Evolutionary conservation across 148 eudicot genomes (phyloP).

Genomic region (Linanthus parryae): DNA sequence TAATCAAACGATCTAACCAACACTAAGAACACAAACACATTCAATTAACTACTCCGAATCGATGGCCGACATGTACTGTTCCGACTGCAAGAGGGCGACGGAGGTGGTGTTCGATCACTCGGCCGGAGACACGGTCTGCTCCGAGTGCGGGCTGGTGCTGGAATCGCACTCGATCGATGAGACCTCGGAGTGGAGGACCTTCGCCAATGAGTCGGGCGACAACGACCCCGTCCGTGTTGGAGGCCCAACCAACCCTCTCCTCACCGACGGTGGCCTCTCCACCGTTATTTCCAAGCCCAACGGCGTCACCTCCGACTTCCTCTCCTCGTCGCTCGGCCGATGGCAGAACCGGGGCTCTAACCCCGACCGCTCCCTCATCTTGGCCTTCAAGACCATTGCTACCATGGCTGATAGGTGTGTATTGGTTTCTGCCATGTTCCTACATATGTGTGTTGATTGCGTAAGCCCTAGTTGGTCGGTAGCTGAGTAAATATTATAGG

Average conservation of each 20-base stretch:
- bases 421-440: neutral
- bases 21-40: too few species aligned
- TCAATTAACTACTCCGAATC: too few species aligned
- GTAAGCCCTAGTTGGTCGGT: neutral
- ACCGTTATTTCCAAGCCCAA: conserved; percentile 76
- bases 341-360: conserved; percentile 84
- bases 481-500: neutral
- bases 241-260: conserved; percentile 64
- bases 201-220: conserved; percentile 76
- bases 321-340: conserved; percentile 61
- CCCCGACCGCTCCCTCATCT: conserved; percentile 60
- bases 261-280: conserved; percentile 64
- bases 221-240: conserved; percentile 91
- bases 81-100: conserved; percentile 73
- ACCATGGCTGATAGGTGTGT: conserved; percentile 84
- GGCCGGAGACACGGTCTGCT: conserved; percentile 87
- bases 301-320: conserved; percentile 56
- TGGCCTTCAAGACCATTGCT: conserved; percentile 68
- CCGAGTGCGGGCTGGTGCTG: conserved; percentile 84
- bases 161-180: conserved; percentile 95
- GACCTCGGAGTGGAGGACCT: conserved; percentile 88
- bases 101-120: conserved; percentile 86
- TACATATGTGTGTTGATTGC: neutral
- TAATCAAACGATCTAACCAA: too few species aligned
- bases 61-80: conserved; percentile 53